Evolutionary conservation across 257 asterid genomes (phyloP).

Genomic region (Salvia rosmarinus): DNA sequence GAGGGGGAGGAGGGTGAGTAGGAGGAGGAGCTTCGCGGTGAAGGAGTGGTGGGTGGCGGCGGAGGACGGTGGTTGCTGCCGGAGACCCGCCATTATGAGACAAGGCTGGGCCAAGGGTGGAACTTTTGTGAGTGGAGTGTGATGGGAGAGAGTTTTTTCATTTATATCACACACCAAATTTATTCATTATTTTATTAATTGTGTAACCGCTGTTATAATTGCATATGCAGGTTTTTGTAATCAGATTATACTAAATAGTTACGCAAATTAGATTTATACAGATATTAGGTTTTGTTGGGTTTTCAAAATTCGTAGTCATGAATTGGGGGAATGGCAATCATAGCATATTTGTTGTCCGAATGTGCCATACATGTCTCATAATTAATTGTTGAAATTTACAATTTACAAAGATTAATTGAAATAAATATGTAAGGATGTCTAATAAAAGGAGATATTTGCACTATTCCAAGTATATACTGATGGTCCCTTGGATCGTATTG

Average conservation of each 20-base stretch:
- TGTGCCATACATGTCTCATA: not conserved
- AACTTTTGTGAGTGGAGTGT: constrained; percentile 18
- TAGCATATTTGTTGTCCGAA: not conserved
- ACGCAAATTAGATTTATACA: not conserved
- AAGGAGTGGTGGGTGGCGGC: constrained; percentile 46
- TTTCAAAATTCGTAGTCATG: not conserved
- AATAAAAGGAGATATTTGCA: too few species aligned
- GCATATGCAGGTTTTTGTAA: not conserved
- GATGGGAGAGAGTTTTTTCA: not conserved
- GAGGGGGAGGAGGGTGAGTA: constrained; percentile 64
- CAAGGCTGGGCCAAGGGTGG: constrained; percentile 38
- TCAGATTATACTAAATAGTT: not conserved
- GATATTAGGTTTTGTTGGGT: not conserved
- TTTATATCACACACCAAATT: not conserved
- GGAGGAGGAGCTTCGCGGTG: constrained; percentile 51
- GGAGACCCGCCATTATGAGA: constrained; percentile 73
- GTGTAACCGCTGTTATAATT: constrained; percentile 2
- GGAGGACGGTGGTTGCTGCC: constrained; percentile 54
- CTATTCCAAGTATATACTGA: too few species aligned
- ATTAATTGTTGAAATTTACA: not conserved
- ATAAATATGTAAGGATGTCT: too few species aligned
- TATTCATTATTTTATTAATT: not conserved
- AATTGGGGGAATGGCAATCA: not conserved
- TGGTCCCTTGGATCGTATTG: too few species aligned
- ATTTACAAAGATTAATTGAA: too few species aligned